Percentiles rank a stretch among this genome's conserved stretches.
These are phyloP conservation scores for Brachypodium distachyon DNA, from an alignment of 202 grass and related monocot genomes.

Conservation along the genomic window DNA sequence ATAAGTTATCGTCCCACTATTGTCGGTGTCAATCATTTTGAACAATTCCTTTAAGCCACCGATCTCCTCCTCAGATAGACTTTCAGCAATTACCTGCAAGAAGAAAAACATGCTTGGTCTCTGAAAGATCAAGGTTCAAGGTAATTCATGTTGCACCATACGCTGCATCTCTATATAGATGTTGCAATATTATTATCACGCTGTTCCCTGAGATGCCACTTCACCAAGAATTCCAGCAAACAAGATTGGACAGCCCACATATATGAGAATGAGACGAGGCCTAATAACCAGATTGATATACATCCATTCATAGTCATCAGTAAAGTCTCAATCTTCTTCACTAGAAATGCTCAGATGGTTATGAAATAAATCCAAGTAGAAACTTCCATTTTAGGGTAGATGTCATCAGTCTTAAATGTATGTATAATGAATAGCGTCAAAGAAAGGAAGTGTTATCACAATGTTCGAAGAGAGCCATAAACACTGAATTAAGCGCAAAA, in stretches of 20 bases:
- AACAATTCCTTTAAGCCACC: constrained; percentile 85
- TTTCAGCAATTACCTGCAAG: constrained; percentile 89
- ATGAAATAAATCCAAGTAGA: background rate
- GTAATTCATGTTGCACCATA: constrained; percentile 13
- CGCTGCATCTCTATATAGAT: constrained; percentile 1
- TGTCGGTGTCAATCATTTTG: constrained; percentile 94
- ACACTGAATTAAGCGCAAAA: constrained; percentile 2
- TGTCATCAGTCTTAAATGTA: background rate
- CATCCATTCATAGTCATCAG: background rate
- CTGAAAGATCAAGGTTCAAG: constrained; percentile 8
- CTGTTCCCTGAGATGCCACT: background rate
- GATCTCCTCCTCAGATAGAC: constrained; percentile 90
- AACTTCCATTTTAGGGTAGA: background rate
- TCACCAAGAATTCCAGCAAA: constrained; percentile 7
- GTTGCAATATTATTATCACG: constrained; percentile 5
- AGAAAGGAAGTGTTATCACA: background rate
- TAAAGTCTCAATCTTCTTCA: background rate
- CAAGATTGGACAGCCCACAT: background rate
- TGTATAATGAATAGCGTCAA: background rate
- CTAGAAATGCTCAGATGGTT: background rate
- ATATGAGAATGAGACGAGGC: background rate
- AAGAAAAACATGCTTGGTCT: constrained; percentile 9
- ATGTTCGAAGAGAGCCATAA: background rate
- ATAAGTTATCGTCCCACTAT: constrained; percentile 89
- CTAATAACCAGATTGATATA: background rate